Conservation (phyloP, 768 basidiomycete genomes). For the Tricholoma hemisulphureum region DNA sequence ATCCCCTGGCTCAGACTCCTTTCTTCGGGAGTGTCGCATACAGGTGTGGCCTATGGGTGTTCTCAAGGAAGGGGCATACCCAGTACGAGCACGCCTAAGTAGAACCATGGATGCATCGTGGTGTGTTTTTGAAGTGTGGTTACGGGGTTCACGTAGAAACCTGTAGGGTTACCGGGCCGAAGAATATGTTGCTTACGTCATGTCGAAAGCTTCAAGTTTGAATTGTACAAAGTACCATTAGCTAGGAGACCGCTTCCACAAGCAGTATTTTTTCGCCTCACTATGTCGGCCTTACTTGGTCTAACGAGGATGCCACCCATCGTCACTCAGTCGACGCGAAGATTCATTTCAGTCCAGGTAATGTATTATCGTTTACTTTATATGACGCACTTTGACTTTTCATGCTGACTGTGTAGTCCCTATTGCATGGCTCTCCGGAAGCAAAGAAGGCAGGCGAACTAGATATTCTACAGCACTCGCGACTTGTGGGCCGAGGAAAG, state of each 20-base stretch:
- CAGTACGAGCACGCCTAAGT: slow-evolving; percentile 28
- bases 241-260: not conserved
- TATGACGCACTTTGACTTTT: slow-evolving; percentile 20
- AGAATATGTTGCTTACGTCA: not conserved
- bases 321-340: slow-evolving; percentile 31
- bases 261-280: not conserved
- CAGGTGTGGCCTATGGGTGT: slow-evolving; percentile 12
- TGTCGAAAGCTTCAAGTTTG: too few species aligned
- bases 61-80: slow-evolving; percentile 16
- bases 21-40: slow-evolving; percentile 9
- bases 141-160: slow-evolving; percentile 19
- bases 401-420: slow-evolving; percentile 48
- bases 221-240: not conserved
- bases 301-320: slow-evolving; percentile 28
- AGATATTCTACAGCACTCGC: slow-evolving; percentile 79
- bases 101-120: slow-evolving; percentile 30
- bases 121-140: slow-evolving; percentile 42
- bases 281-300: slow-evolving; percentile 33
- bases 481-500: slow-evolving; percentile 89
- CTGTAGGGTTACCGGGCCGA: not conserved
- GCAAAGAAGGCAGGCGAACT: slow-evolving; percentile 81
- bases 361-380: slow-evolving; percentile 16
- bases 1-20: not conserved
- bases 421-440: slow-evolving; percentile 92
- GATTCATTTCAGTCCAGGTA: slow-evolving; percentile 68